These are phyloP conservation scores for Chaetomidium leptoderma DNA, from an alignment of 495 filamentous ascomycete species.

Conservation along the genomic window DNA sequence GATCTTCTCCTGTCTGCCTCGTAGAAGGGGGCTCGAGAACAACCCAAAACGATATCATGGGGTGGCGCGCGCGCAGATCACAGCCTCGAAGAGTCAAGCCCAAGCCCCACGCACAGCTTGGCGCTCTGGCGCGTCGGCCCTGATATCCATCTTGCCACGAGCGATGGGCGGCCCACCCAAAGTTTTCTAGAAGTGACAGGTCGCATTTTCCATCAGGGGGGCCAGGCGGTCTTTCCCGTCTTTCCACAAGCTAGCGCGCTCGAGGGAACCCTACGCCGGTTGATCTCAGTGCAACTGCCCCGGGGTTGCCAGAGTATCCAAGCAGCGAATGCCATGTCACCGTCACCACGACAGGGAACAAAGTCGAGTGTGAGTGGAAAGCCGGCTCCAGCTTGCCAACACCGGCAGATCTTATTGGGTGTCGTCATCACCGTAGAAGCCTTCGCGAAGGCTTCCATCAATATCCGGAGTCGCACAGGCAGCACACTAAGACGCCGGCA, in stretches of 20 bases:
- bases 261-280: slow-evolving; percentile 1
- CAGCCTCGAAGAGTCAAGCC: slow-evolving; percentile 4
- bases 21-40: neutral
- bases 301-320: neutral
- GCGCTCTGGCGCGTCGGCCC: slow-evolving; percentile 23
- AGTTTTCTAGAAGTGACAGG: neutral
- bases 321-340: slow-evolving; percentile 10
- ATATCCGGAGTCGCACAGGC: slow-evolving; percentile 17
- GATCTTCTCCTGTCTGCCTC: slow-evolving; percentile 3
- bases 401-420: slow-evolving; percentile 7
- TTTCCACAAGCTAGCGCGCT: slow-evolving; percentile 11
- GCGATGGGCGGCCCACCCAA: neutral
- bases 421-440: slow-evolving; percentile 5
- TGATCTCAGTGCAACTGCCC: neutral
- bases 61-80: slow-evolving; percentile 1
- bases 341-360: neutral
- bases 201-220: slow-evolving; percentile 4
- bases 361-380: slow-evolving; percentile 3
- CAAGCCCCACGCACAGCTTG: slow-evolving; percentile 10
- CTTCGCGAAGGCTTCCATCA: slow-evolving; percentile 26
- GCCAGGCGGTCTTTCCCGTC: slow-evolving; percentile 5
- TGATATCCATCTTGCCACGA: slow-evolving; percentile 16
- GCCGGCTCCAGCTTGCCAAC: slow-evolving; percentile 3
- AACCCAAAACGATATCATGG: slow-evolving; percentile 1
- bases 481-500: neutral